Evolutionary conservation across 208 protist species (phyloP).

Genomic region (Acanthamoeba culbertsoni): DNA sequence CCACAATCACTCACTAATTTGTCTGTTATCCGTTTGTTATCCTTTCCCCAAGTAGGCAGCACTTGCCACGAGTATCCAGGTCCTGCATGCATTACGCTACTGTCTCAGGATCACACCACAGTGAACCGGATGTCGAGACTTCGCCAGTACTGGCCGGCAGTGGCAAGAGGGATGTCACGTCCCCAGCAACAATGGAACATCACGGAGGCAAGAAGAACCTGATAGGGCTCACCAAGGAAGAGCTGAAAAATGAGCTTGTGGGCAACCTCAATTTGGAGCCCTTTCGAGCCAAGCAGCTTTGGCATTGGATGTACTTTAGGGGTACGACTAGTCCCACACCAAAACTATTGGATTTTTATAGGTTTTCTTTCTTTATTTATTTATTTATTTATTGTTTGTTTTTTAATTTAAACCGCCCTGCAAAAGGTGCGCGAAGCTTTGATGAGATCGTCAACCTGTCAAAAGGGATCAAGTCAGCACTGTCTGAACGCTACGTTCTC

Average conservation of each 20-base stretch:
- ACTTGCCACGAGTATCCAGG: no score
- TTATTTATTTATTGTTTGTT: no score
- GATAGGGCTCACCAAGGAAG: not conserved
- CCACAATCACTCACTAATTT: no score
- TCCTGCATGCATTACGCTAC: not conserved
- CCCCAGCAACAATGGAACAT: not conserved
- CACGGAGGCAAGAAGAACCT: not conserved
- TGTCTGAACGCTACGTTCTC: not conserved
- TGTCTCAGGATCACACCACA: not conserved
- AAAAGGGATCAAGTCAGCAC: not conserved
- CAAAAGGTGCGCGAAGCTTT: constrained; percentile 39
- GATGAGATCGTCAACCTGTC: constrained; percentile 21
- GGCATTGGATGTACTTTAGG: constrained; percentile 40
- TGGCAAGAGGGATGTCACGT: not conserved
- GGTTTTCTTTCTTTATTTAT: no score
- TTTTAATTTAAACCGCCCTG: no score
- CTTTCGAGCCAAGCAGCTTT: constrained; percentile 31
- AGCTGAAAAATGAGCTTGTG: not conserved
- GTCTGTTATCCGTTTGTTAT: no score
- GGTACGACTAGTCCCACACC: no score
- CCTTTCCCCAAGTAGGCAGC: no score
- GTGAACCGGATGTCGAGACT: not conserved
- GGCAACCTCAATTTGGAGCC: not conserved
- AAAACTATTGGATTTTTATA: no score
- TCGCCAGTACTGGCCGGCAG: constrained; percentile 4